A percentile compares a stretch with the other conserved stretches of the same genome.
Evolutionary conservation across 169 alveolate genomes (phyloP).

Genomic region (Eimeria praecox): DNA sequence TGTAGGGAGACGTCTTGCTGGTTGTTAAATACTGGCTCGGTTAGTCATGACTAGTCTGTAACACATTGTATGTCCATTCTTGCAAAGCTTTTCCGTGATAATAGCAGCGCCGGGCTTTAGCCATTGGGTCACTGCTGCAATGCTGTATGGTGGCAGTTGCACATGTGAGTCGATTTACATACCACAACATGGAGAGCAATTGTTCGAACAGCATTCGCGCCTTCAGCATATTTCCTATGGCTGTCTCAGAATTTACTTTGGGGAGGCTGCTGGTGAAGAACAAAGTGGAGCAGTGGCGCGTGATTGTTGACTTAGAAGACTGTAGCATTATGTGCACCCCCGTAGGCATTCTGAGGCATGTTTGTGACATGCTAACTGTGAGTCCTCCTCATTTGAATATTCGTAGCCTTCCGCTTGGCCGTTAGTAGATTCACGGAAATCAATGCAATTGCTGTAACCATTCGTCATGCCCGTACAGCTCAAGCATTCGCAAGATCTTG

Average conservation of each 20-base stretch:
- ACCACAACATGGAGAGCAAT: background rate
- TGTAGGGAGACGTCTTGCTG: constrained; percentile 76
- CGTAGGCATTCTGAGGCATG: constrained; percentile 83
- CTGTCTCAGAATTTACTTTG: constrained; percentile 83
- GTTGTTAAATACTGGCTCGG: constrained; percentile 83
- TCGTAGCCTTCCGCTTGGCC: background rate
- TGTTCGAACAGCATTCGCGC: background rate
- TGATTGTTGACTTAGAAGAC: constrained; percentile 85
- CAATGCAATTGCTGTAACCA: background rate
- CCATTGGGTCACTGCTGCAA: background rate
- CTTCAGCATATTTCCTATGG: background rate
- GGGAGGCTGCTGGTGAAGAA: constrained; percentile 86
- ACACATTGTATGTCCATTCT: background rate
- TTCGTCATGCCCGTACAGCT: background rate
- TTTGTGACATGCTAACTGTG: constrained; percentile 84
- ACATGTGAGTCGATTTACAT: background rate
- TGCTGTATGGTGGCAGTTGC: background rate
- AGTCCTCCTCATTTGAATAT: background rate
- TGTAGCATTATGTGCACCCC: constrained; percentile 85
- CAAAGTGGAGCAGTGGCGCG: constrained; percentile 89
- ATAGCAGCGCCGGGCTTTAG: background rate
- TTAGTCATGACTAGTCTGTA: constrained; percentile 64
- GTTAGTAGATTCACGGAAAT: background rate
- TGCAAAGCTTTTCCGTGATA: background rate
- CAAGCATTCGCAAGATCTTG: background rate